These are phyloP conservation scores for Carex arenaria DNA, from an alignment of 202 grass and related monocot genomes.

Conservation along the genomic window DNA sequence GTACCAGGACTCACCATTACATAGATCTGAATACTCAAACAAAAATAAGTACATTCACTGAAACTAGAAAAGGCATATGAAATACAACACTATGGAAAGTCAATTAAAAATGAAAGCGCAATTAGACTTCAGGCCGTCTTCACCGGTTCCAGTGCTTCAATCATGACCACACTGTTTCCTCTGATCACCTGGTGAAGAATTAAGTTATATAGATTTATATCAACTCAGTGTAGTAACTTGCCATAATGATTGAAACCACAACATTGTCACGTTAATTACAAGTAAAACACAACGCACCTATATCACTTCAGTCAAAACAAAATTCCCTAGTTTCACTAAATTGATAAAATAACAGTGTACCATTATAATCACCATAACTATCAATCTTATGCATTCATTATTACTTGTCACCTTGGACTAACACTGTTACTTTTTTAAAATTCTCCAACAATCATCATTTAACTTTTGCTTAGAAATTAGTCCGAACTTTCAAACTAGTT, in stretches of 20 bases:
- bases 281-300: not conserved
- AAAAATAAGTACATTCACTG: slow-evolving; percentile 17
- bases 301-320: not conserved
- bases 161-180: slow-evolving; percentile 88
- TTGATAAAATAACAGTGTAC: not conserved
- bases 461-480: not conserved
- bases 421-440: not conserved
- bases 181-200: slow-evolving; percentile 56
- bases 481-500: not conserved
- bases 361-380: not conserved
- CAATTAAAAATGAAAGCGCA: not conserved
- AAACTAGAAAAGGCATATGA: slow-evolving; percentile 3
- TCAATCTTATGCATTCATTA: not conserved
- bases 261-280: not conserved
- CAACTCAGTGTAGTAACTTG: not conserved
- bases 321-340: not conserved
- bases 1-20: not conserved
- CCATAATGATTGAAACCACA: not conserved
- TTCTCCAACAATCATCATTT: not conserved
- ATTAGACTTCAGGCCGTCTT: slow-evolving; percentile 15
- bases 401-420: not conserved
- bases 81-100: not conserved
- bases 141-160: slow-evolving; percentile 80
- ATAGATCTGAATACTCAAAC: not conserved
- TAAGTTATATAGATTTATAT: not conserved